Conservation (phyloP, 345 rosid genomes). For the Viola odorata region DNA sequence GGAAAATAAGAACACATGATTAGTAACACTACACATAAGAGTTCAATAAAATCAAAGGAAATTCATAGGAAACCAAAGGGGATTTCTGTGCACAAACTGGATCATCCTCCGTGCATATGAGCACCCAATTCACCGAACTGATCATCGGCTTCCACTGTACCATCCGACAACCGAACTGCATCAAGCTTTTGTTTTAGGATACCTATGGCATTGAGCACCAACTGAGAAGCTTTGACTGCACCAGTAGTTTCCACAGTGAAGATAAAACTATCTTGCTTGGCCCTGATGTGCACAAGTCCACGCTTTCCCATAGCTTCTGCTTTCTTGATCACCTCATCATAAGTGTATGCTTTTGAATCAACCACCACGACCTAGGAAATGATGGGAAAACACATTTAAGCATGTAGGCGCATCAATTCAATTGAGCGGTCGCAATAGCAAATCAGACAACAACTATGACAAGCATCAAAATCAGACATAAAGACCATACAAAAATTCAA, state of each 20-base stretch:
- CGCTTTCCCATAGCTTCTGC: constrained; percentile 90
- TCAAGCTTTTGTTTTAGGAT: constrained; percentile 83
- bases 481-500: background rate
- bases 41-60: background rate
- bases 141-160: constrained; percentile 94
- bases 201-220: constrained; percentile 84
- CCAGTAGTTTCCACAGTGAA: constrained; percentile 94
- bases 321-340: constrained; percentile 89
- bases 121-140: constrained; percentile 99
- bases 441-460: background rate
- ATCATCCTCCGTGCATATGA: constrained; percentile 91
- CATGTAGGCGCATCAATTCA: background rate
- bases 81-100: background rate
- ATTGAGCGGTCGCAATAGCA: background rate
- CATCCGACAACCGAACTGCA: constrained; percentile 86
- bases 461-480: background rate
- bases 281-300: constrained; percentile 76
- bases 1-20: background rate
- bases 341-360: constrained; percentile 85
- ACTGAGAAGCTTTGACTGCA: constrained; percentile 81
- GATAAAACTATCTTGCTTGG: constrained; percentile 79
- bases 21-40: background rate
- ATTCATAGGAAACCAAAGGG: background rate
- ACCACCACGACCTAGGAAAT: constrained; percentile 58
- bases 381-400: background rate